Evolutionary conservation across 1,139 yeast genomes (phyloP), one percentile per base, ranked within the genome.

Genomic region (Eremothecium sinecaudum): DNA sequence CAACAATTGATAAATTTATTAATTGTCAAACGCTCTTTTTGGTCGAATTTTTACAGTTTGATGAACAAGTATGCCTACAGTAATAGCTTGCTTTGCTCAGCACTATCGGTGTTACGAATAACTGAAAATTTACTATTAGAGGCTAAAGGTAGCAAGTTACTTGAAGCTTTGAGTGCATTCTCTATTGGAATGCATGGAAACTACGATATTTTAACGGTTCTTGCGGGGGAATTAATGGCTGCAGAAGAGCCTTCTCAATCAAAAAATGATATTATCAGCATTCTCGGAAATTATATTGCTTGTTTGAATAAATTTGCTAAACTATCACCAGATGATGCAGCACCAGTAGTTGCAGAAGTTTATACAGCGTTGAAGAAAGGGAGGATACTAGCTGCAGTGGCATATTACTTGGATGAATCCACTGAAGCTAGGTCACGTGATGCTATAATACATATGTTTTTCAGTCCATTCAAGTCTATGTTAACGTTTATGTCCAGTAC

Each of bases 381-480:
- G 4, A 21, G 30, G 13, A 16, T 27, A n/a, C 8, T 27, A n/a
- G 10, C 30, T 17, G 11, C 30, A 12, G 9, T 27, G 14, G 14
- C 30, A 11, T 27, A 27, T 17, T n/a, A n/a, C 14, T 14, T 25
- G 4, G 31, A 31, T 9, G 32, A 24, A 15, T 10, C 20, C n/a
- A n/a, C 22, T 15, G 29, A 26, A 12, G 37, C 35, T 14, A 40
- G 37, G 6, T 22, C 46, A 11, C 32, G 40, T 18, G 33, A 37
- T 13, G 30, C 37, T 3, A 40, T 48, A 16, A 35, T 45, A 7
- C 39, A 41, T 16, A 39, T 38, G 12, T 37, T 47, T 16, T 27
- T 46, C 8, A 41, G 43, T 5, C 32, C 35, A 3, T 41, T 43
- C 31, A 32, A 40, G 12, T 30, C 43, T 10, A 19, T 46, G 18